A percentile compares a stretch with the other conserved stretches of the same genome.
Conservation (phyloP, 768 basidiomycete genomes). For the Pluteus cervinus region DNA sequence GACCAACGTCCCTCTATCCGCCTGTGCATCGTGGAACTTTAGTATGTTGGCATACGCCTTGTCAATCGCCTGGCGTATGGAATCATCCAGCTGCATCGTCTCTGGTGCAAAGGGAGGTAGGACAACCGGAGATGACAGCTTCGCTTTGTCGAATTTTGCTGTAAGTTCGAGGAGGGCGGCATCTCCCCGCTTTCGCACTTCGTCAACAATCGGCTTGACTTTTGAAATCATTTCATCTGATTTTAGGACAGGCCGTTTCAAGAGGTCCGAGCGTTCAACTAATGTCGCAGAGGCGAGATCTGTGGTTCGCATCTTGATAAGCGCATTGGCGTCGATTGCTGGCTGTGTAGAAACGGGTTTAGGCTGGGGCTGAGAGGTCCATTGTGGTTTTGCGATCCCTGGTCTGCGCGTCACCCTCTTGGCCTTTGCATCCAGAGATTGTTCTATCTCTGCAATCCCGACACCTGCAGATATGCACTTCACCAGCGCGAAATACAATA, state of each 20-base stretch:
- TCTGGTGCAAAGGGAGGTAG: slow-evolving; percentile 74
- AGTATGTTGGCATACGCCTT: slow-evolving; percentile 86
- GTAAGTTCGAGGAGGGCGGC: slow-evolving; percentile 82
- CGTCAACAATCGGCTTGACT: slow-evolving; percentile 90
- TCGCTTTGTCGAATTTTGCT: slow-evolving; percentile 86
- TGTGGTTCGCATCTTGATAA: slow-evolving; percentile 76
- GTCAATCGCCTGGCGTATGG: slow-evolving; percentile 80
- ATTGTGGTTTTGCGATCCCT: slow-evolving; percentile 91
- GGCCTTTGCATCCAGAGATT: slow-evolving; percentile 78
- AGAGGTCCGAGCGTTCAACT: slow-evolving; percentile 58
- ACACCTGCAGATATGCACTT: slow-evolving; percentile 84
- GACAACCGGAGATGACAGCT: slow-evolving; percentile 62
- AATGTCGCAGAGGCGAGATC: slow-evolving; percentile 44
- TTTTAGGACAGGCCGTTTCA: slow-evolving; percentile 86
- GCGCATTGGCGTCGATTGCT: slow-evolving; percentile 13
- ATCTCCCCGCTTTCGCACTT: slow-evolving; percentile 82
- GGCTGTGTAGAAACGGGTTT: slow-evolving; percentile 15
- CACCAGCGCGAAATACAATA: slow-evolving; percentile 87
- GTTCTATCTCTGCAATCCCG: slow-evolving; percentile 75
- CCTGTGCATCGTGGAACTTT: slow-evolving; percentile 88
- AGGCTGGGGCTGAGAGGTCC: slow-evolving; percentile 33
- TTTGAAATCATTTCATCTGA: slow-evolving; percentile 86
- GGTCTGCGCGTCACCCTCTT: slow-evolving; percentile 79
- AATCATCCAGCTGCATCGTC: slow-evolving; percentile 51
- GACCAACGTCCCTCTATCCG: slow-evolving; percentile 58